Evolutionary conservation across 2,329 filamentous ascomycete species (phyloP).

Genomic region (Sporothrix sp.): DNA sequence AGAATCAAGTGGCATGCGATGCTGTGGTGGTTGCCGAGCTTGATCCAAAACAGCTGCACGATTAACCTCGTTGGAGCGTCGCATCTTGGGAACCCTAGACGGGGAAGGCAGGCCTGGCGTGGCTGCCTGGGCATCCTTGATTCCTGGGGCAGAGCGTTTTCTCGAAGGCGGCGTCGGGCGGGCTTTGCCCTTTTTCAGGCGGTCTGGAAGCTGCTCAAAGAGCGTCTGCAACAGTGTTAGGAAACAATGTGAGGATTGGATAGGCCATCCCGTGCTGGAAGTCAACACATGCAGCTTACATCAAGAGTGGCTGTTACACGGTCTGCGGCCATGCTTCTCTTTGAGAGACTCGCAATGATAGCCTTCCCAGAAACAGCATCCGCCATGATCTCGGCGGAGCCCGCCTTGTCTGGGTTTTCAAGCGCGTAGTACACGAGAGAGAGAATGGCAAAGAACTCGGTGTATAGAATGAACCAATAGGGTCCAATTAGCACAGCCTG

Average conservation of each 20-base stretch:
- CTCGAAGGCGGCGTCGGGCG: conserved; percentile 34
- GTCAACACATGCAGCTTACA: conserved; percentile 38
- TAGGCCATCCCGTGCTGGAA: not conserved
- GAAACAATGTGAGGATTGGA: not conserved
- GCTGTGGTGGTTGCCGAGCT: conserved; percentile 14
- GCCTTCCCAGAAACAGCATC: conserved; percentile 80
- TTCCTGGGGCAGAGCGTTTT: conserved; percentile 46
- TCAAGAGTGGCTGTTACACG: conserved; percentile 68
- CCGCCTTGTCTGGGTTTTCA: conserved; percentile 67
- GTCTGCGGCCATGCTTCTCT: conserved; percentile 81
- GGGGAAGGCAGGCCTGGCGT: conserved; percentile 23
- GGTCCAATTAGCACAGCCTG: conserved; percentile 52
- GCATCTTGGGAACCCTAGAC: conserved; percentile 19
- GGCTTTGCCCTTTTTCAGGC: conserved; percentile 45
- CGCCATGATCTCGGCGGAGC: conserved; percentile 68
- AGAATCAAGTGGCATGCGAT: conserved; percentile 22
- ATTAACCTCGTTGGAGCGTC: conserved; percentile 22
- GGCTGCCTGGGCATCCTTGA: conserved; percentile 24
- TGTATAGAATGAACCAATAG: conserved; percentile 82
- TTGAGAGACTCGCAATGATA: conserved; percentile 67
- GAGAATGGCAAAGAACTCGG: conserved; percentile 71
- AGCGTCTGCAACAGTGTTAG: conserved; percentile 44
- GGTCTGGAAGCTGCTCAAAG: conserved; percentile 74
- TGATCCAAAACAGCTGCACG: conserved; percentile 15
- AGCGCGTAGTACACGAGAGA: conserved; percentile 71